Conservation (phyloP, 2,329 filamentous ascomycete genomes). For the Ophiostoma sp. region DNA sequence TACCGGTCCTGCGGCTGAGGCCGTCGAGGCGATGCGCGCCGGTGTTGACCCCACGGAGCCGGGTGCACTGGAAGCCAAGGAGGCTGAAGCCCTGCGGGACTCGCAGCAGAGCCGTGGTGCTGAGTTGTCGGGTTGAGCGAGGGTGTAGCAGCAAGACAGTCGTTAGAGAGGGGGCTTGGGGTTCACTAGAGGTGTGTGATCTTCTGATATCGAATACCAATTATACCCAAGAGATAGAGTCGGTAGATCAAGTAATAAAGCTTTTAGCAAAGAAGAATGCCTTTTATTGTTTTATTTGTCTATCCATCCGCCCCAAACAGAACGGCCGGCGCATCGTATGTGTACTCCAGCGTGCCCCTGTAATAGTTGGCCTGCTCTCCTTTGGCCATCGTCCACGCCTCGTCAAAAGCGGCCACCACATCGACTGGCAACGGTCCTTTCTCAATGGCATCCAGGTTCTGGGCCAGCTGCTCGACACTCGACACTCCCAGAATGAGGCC, state of each 20-base stretch:
- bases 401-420: background rate
- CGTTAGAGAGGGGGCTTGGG: background rate
- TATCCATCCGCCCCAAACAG: background rate
- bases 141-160: background rate
- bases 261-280: background rate
- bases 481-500: background rate
- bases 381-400: background rate
- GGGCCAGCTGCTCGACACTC: background rate
- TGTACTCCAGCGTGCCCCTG: background rate
- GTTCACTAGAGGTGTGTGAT: background rate
- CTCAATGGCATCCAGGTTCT: background rate
- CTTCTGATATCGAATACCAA: too few relatives aligned
- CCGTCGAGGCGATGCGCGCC: slow-evolving; percentile 49
- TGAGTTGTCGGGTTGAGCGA: background rate
- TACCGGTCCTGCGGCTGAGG: slow-evolving; percentile 55
- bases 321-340: background rate
- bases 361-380: background rate
- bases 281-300: background rate
- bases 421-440: background rate
- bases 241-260: background rate
- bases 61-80: slow-evolving; percentile 43
- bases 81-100: slow-evolving; percentile 31
- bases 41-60: slow-evolving; percentile 52
- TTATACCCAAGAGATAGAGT: too few relatives aligned
- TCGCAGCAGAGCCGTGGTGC: background rate